Conservation (phyloP, 169 alveolate species). For the Theileria parva region DNA sequence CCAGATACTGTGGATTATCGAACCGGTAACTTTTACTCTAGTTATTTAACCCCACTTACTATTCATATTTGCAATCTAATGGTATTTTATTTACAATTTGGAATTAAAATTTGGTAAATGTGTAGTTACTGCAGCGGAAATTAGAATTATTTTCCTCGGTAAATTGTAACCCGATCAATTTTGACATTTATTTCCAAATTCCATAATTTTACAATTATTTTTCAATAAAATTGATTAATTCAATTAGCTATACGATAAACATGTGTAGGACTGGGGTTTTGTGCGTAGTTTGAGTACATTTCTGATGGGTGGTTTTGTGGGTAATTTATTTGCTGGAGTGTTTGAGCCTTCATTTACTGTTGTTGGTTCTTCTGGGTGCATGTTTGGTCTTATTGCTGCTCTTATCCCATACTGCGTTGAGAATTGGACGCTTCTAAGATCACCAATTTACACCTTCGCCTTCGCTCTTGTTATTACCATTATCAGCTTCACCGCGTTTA, state of each 20-base stretch:
- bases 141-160: neutral
- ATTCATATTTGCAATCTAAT: too few species aligned
- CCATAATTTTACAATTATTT: neutral
- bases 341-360: conserved; percentile 84
- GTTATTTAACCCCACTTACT: too few species aligned
- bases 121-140: neutral
- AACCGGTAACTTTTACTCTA: conserved; percentile 67
- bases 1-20: conserved; percentile 83
- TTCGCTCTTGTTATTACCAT: conserved; percentile 80
- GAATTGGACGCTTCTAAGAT: neutral
- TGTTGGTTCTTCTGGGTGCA: conserved; percentile 88
- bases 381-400: conserved; percentile 86
- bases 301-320: conserved; percentile 79
- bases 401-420: conserved; percentile 80
- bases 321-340: conserved; percentile 81
- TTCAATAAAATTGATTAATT: too few species aligned
- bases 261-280: conserved; percentile 87
- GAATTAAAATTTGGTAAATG: too few species aligned
- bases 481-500: conserved; percentile 65
- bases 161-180: neutral
- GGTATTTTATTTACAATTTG: neutral
- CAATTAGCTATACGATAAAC: too few species aligned
- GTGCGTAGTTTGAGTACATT: conserved; percentile 75
- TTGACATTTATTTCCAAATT: neutral
- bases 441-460: conserved; percentile 49